These are phyloP conservation scores for Endothia cerciana DNA, from an alignment of 2,329 filamentous ascomycete species.

Conservation along the genomic window DNA sequence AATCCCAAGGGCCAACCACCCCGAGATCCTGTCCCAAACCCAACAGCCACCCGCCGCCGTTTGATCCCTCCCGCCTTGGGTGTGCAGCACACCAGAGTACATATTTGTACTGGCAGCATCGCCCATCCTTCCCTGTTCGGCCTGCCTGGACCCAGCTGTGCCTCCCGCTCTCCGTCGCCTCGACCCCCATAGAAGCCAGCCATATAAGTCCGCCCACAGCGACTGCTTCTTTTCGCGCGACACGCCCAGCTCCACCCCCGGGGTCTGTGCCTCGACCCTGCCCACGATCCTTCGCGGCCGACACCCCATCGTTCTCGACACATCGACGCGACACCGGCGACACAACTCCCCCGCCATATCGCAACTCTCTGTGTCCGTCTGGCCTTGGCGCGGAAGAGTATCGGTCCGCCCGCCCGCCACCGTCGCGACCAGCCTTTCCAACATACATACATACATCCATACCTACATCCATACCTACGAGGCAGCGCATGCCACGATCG, in stretches of 20 bases:
- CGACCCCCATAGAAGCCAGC: not conserved
- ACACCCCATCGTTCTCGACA: constrained; percentile 18
- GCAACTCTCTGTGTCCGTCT: constrained; percentile 19
- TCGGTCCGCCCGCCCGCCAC: constrained; percentile 13
- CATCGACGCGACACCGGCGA: constrained; percentile 25
- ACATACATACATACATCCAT: too few species aligned
- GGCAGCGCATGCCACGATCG: constrained; percentile 53
- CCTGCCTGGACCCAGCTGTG: constrained; percentile 21
- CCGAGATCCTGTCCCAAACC: constrained; percentile 2
- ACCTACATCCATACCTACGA: too few species aligned
- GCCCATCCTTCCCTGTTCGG: constrained; percentile 27
- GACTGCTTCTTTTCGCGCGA: constrained; percentile 25
- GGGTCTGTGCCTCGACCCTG: constrained; percentile 17
- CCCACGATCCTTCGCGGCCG: constrained; percentile 27
- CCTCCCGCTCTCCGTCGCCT: constrained; percentile 24
- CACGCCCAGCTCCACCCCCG: constrained; percentile 13
- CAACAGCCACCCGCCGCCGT: constrained; percentile 21
- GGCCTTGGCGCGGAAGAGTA: not conserved
- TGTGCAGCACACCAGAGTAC: constrained; percentile 7
- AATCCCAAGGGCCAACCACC: constrained; percentile 1
- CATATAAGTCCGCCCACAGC: constrained; percentile 17
- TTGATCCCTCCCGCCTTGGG: constrained; percentile 15
- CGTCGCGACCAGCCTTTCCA: constrained; percentile 5
- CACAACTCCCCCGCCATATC: constrained; percentile 11
- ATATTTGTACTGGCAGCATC: constrained; percentile 17